Conservation (phyloP, 345 rosid species). For the Excoecaria agallocha region DNA sequence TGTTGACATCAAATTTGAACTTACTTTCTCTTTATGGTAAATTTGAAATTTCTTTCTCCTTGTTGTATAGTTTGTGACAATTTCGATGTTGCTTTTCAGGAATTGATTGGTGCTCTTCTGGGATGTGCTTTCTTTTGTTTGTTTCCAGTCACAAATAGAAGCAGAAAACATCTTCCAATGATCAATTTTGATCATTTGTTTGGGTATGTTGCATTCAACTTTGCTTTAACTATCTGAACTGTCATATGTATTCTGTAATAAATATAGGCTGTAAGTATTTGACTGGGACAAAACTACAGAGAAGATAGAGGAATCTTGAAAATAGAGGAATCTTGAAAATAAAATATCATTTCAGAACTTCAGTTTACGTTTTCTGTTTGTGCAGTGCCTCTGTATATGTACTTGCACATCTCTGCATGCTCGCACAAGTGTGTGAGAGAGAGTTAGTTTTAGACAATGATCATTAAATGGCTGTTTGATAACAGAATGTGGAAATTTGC, state of each 20-base stretch:
- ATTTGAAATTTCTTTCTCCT: not conserved
- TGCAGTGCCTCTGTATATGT: not conserved
- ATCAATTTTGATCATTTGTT: slow-evolving; percentile 84
- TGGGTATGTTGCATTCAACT: slow-evolving; percentile 59
- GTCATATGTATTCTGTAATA: not conserved
- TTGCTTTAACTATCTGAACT: slow-evolving; percentile 23
- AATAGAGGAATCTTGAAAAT: not conserved
- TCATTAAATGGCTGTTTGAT: not conserved
- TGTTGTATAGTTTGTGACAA: slow-evolving; percentile 9
- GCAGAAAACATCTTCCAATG: slow-evolving; percentile 57
- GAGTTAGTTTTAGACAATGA: not conserved
- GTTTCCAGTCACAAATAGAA: slow-evolving; percentile 64
- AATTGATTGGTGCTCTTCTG: slow-evolving; percentile 78
- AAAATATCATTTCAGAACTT: not conserved
- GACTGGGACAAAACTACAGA: not conserved
- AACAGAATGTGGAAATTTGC: no score
- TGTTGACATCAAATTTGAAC: not conserved
- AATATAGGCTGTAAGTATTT: not conserved
- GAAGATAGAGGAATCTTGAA: not conserved
- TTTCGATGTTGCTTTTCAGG: slow-evolving; percentile 44
- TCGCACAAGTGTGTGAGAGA: not conserved
- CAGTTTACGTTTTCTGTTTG: not conserved
- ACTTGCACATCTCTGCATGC: not conserved
- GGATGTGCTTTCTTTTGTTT: slow-evolving; percentile 81
- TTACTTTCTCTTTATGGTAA: not conserved